These are phyloP conservation scores for Termitomyces titanicus DNA, from an alignment of 768 basidiomycete genomes.

Conservation along the genomic window DNA sequence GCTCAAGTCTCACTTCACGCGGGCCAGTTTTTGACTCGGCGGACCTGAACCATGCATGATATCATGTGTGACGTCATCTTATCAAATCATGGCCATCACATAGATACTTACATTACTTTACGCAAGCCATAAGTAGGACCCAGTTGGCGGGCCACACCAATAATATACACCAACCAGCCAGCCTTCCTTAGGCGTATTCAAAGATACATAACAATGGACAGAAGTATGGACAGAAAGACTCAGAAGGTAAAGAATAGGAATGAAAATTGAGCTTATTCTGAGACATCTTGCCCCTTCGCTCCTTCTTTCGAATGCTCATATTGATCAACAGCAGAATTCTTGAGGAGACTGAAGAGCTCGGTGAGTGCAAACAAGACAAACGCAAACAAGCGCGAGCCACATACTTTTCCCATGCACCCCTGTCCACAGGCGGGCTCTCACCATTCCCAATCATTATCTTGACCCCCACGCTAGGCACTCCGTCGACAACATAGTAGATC, in stretches of 20 bases:
- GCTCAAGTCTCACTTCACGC: too few relatives aligned
- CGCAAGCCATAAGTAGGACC: too few relatives aligned
- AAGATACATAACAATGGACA: background rate
- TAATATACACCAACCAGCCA: too few relatives aligned
- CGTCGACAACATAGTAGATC: conserved; percentile 63
- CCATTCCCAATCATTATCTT: conserved; percentile 72
- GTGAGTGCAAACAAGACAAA: background rate
- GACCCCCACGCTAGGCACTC: conserved; percentile 59
- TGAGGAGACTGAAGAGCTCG: conserved; percentile 38
- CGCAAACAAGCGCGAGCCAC: conserved; percentile 15
- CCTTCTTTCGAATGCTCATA: conserved; percentile 36
- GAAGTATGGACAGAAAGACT: too few relatives aligned
- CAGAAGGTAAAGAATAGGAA: background rate
- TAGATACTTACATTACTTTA: too few relatives aligned
- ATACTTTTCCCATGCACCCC: conserved; percentile 56
- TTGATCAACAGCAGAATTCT: conserved; percentile 46
- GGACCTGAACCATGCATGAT: too few relatives aligned
- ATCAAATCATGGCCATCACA: too few relatives aligned
- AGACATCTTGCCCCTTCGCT: conserved; percentile 2
- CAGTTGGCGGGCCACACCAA: too few relatives aligned
- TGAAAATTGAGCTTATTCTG: background rate
- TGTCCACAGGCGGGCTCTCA: conserved; percentile 52
- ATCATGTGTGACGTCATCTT: too few relatives aligned
- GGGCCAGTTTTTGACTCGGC: too few relatives aligned
- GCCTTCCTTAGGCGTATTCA: too few relatives aligned